Base-by-base conservation (phyloP, 192 early-diverging fungal genomes). In the Coemansia asiatica region DNA sequence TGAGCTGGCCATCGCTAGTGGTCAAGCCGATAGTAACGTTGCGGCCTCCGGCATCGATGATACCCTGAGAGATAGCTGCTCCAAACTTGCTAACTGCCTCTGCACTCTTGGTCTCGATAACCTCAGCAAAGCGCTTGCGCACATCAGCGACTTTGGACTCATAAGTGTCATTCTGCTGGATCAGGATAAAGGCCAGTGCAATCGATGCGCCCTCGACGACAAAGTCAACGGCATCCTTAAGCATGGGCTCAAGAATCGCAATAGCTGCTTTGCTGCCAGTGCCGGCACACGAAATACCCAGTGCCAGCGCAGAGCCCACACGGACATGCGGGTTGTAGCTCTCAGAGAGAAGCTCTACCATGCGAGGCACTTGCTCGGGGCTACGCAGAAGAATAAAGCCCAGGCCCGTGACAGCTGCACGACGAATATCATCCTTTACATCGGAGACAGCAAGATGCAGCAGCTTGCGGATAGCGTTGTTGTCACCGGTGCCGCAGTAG, bases 271-370 rank as follows among this genome's bases (percentile, higher is more conserved):
- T 74, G 56, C 90, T 88, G 10, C 94, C 96, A 6, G 95, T 95
- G 33, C 96, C 95, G 13, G 97, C 96, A 47, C 96, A 99, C 23
- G 95, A 91, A 74, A 99, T 97, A 56, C 96, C 97, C 33, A 99
- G 85, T 16, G 97, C 97, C 54, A 98, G 71, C 40, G 94, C 91
- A 7, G 96, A 95, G 31, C 97, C 97, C 67, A 97, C 94, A 13
- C 97, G 91, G 25, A 99, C 97, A 64, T 99, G 95, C 49, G 97
- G 96, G 83, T 99, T 99, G 80, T 92, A 99, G 79, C 94, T 96
- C 79, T 99, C 95, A 28, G 95, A 88, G 35, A 99, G 83, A 6
- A 98, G 86, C 87, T 99, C 94, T 19, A 99, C 97, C 68, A 99
- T 89, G 27, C 95, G 87, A n/a, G 97, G 97, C 23, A 99, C 96